Evolutionary conservation across 495 filamentous ascomycete species (phyloP).

Genomic region (Aspergillus ostianus): DNA sequence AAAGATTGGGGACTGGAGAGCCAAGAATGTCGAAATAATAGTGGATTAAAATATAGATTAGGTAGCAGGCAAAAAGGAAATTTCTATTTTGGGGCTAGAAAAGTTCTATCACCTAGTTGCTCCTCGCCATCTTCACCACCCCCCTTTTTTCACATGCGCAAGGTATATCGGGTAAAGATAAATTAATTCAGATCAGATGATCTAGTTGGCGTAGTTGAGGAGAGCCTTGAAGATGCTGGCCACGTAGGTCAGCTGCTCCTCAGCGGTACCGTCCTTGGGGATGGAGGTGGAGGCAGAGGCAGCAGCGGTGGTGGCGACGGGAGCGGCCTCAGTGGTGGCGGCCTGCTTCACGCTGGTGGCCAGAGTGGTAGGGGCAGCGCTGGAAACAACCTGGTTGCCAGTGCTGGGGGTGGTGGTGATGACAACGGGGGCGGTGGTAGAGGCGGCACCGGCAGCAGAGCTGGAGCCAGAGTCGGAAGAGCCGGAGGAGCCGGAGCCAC

Average conservation of each 20-base stretch:
- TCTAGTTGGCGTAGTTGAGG: conserved; percentile 22
- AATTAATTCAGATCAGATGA: not conserved
- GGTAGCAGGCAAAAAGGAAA: not conserved
- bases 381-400: conserved; percentile 11
- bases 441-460: conserved; percentile 13
- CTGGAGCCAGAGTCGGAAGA: conserved; percentile 10
- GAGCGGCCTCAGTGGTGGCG: conserved; percentile 4
- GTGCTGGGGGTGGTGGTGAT: conserved; percentile 16
- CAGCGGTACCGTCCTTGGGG: conserved; percentile 26
- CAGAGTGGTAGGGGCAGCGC: conserved; percentile 10
- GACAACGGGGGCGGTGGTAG: conserved; percentile 10
- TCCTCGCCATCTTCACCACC: no score
- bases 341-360: conserved; percentile 8
- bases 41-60: not conserved
- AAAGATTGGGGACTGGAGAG: no score
- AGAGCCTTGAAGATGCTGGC: conserved; percentile 21
- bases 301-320: conserved; percentile 7
- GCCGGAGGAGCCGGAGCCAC: conserved; percentile 22
- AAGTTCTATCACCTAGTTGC: not conserved
- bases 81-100: not conserved
- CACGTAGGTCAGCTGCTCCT: conserved; percentile 30
- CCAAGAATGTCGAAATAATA: not conserved
- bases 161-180: no score
- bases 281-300: conserved; percentile 11
- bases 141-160: no score